Base-by-base conservation (phyloP, 1,284 basidiomycete species). In the Malassezia yamatoensis region DNA sequence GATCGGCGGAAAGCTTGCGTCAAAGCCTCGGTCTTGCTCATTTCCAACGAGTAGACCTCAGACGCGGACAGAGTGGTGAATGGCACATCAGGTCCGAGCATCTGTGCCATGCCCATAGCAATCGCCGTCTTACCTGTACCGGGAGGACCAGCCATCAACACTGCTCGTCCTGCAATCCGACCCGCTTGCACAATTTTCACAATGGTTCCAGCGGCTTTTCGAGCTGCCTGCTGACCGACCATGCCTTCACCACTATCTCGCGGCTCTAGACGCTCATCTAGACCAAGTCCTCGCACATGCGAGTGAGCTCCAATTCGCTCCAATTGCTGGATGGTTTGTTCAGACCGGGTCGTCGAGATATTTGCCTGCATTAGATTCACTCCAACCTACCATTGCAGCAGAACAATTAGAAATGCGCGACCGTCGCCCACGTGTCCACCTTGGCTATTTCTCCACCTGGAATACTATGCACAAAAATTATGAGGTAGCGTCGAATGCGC, bases 141-240 rank as follows among this genome's bases (percentile, higher is more conserved):
- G 10, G 91, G 91, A 3, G 93, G 93, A 0, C 93, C 93, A 15
- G 91, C 90, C 76, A 96, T 94, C 52, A 96, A 79, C 77, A 96
- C 91, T 6, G 90, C 88, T 49, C 91, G 82, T 35, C 93, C 93
- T 0, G 91, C 89, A 74, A 98, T 96, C 51, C 85, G 82, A 16
- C 88, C 89, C 67, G 94, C 87, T 76, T 94, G 88, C 1, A 98
- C 90, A 90, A 98, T 94, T 78, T 88, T 91, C 67, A 96, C 82
- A 63, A 96, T 91, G 80, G 96, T 87, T 5, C 91, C 93, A 0
- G 93, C 93, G 1, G 93, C 93, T 76, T 93, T 94, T 36, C 93
- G 82, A 16, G 93, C 93, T 72, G 90, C 88, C 15, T 81, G 86
- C 75, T 98, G 93, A 0, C 93, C 93, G 32, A 98, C 90, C 85